Evolutionary conservation across 202 grass and related monocot species (phyloP).

Genomic region (Zoysia matrella): DNA sequence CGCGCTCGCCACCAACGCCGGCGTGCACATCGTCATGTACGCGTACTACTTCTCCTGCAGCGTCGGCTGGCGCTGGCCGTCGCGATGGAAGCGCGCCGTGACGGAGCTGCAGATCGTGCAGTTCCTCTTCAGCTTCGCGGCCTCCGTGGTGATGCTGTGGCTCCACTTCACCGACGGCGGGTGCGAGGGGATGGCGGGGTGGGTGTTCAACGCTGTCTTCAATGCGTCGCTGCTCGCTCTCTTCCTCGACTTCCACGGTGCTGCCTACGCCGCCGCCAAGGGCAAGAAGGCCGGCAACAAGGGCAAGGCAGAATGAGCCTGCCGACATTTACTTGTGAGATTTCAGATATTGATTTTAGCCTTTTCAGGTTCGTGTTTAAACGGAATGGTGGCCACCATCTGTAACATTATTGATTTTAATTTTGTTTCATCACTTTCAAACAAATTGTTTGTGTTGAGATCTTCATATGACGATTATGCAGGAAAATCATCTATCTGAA

Average conservation of each 20-base stretch:
- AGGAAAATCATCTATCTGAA: not conserved
- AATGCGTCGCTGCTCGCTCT: slow-evolving; percentile 82
- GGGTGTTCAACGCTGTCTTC: slow-evolving; percentile 91
- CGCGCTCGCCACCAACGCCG: slow-evolving; percentile 83
- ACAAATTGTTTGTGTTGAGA: not conserved
- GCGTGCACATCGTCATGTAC: slow-evolving; percentile 94
- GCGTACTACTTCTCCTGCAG: slow-evolving; percentile 82
- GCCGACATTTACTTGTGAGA: not conserved
- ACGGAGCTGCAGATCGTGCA: slow-evolving; percentile 93
- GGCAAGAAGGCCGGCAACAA: slow-evolving; percentile 37
- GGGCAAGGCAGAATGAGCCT: slow-evolving; percentile 32
- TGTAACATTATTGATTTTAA: too few relatives aligned
- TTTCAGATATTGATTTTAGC: not conserved
- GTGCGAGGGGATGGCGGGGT: slow-evolving; percentile 82
- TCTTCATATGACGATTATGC: not conserved
- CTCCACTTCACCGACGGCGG: slow-evolving; percentile 72
- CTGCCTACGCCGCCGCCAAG: slow-evolving; percentile 62
- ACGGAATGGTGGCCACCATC: too few relatives aligned
- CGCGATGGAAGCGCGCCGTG: slow-evolving; percentile 76
- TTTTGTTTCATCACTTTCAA: not conserved
- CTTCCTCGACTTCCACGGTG: slow-evolving; percentile 84
- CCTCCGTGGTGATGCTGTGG: slow-evolving; percentile 72
- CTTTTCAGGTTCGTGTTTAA: too few relatives aligned
- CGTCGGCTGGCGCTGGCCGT: slow-evolving; percentile 73
- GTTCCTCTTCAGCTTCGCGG: slow-evolving; percentile 90